Evolutionary conservation across 768 basidiomycete genomes (phyloP).

Genomic region (Leccinum incarnatum): DNA sequence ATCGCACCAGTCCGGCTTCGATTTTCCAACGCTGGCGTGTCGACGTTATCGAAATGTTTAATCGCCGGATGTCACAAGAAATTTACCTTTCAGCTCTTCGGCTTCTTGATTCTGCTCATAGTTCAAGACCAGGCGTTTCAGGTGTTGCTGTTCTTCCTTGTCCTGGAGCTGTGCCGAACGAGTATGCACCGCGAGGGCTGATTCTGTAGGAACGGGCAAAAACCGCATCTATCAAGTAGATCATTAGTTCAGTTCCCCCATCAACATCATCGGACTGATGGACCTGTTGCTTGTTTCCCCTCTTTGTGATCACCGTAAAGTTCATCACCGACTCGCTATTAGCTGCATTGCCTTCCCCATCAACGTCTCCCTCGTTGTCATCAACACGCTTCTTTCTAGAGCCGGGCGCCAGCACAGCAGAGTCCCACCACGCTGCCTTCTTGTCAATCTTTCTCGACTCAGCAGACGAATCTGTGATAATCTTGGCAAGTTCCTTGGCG

Average conservation of each 20-base stretch:
- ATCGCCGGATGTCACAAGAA: neutral
- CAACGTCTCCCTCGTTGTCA: constrained; percentile 53
- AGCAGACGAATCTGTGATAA: constrained; percentile 83
- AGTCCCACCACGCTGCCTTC: constrained; percentile 89
- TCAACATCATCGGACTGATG: constrained; percentile 1
- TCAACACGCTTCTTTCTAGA: constrained; percentile 63
- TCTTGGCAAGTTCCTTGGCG: constrained; percentile 91
- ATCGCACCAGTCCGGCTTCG: constrained; percentile 65
- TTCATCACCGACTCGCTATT: constrained; percentile 60
- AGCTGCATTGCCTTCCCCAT: constrained; percentile 34
- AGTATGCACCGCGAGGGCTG: constrained; percentile 87
- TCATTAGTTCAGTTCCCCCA: constrained; percentile 11
- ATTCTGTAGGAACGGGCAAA: constrained; percentile 83
- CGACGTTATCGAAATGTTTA: neutral
- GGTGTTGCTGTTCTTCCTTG: constrained; percentile 93
- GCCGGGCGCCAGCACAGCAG: constrained; percentile 69
- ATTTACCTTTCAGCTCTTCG: constrained; percentile 71
- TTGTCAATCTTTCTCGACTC: constrained; percentile 87
- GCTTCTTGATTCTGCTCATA: constrained; percentile 89
- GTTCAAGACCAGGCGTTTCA: constrained; percentile 91
- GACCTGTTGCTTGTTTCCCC: constrained; percentile 90
- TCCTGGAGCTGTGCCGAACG: constrained; percentile 90
- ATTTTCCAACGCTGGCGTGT: constrained; percentile 56
- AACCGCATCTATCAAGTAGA: constrained; percentile 61
- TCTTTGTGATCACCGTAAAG: constrained; percentile 90